Percentiles rank a stretch among this genome's conserved stretches.
Evolutionary conservation across 1,284 basidiomycete genomes (phyloP).

Genomic region (Marasmius tenuissimus): DNA sequence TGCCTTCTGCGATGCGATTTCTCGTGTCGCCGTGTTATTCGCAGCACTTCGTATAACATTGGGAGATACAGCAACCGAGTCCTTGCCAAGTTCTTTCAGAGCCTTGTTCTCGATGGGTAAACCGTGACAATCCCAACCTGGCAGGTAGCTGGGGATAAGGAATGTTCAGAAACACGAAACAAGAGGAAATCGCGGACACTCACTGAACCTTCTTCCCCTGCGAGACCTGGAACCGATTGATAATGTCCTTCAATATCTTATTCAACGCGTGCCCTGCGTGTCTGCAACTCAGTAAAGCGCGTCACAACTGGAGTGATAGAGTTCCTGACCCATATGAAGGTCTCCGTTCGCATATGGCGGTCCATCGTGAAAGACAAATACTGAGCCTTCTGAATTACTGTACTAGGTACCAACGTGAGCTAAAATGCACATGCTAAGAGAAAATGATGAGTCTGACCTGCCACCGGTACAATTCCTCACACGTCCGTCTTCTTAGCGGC

Average conservation of each 20-base stretch:
- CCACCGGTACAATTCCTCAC: conserved; percentile 80
- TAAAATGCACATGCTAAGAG: conserved; percentile 6
- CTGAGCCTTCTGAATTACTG: conserved; percentile 59
- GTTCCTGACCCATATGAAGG: conserved; percentile 83
- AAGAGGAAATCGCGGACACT: conserved; percentile 27
- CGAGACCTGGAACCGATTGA: conserved; percentile 87
- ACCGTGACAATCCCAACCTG: conserved; percentile 99
- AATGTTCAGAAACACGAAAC: not conserved
- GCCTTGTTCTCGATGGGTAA: conserved; percentile 96
- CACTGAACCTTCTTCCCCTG: conserved; percentile 83
- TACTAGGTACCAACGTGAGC: conserved; percentile 40
- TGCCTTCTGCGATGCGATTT: conserved; percentile 75
- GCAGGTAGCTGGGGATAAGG: conserved; percentile 69
- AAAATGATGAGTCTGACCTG: conserved; percentile 60
- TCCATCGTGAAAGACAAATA: conserved; percentile 93
- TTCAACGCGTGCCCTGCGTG: conserved; percentile 89
- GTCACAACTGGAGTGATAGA: not conserved
- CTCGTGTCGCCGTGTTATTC: conserved; percentile 69
- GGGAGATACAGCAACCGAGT: conserved; percentile 56
- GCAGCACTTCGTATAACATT: conserved; percentile 75
- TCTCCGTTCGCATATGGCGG: conserved; percentile 98
- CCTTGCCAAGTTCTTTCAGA: conserved; percentile 67
- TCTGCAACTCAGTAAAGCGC: not conserved
- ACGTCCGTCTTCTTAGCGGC: conserved; percentile 65
- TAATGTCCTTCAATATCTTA: conserved; percentile 96